phyloP scores from a whole-genome alignment of 106 monocot genomes.

The Allium cepa region DNA sequence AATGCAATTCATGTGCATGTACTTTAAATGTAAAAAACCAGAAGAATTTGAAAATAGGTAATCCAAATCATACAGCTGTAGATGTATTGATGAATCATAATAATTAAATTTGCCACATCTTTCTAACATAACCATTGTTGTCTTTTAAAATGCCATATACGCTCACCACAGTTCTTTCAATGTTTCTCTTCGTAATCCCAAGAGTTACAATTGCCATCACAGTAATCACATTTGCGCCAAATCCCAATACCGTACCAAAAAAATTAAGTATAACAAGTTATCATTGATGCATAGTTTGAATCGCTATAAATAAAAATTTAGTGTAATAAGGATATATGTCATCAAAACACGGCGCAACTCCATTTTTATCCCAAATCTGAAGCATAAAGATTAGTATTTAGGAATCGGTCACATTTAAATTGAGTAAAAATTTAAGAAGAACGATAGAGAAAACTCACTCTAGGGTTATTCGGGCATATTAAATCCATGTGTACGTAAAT shows the following conservation, averaged over 20 bases:
- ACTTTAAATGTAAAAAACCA: too few species aligned
- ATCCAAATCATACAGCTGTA: too few species aligned
- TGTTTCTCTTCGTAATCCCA: conserved; percentile 18
- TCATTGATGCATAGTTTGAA: neutral
- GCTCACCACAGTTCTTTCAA: conserved; percentile 25
- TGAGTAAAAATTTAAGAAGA: neutral
- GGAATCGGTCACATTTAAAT: neutral
- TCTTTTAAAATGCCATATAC: too few species aligned
- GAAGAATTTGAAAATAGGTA: too few species aligned
- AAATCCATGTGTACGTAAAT: neutral
- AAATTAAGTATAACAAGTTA: conserved; percentile 17
- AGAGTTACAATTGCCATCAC: conserved; percentile 23
- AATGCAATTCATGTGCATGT: too few species aligned
- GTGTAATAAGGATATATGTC: conserved; percentile 65
- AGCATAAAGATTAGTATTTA: neutral
- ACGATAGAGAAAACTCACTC: neutral
- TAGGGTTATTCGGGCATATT: conserved; percentile 7
- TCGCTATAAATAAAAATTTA: neutral
- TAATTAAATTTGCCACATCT: too few species aligned
- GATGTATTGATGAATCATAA: too few species aligned
- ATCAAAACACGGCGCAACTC: conserved; percentile 43
- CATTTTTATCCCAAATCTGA: conserved; percentile 60
- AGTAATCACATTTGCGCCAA: conserved; percentile 44
- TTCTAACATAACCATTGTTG: too few species aligned
- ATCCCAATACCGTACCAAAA: conserved; percentile 52